These are phyloP conservation scores for Amoebophrya sp. DNA, from an alignment of 169 alveolate species.

Conservation along the genomic window DNA sequence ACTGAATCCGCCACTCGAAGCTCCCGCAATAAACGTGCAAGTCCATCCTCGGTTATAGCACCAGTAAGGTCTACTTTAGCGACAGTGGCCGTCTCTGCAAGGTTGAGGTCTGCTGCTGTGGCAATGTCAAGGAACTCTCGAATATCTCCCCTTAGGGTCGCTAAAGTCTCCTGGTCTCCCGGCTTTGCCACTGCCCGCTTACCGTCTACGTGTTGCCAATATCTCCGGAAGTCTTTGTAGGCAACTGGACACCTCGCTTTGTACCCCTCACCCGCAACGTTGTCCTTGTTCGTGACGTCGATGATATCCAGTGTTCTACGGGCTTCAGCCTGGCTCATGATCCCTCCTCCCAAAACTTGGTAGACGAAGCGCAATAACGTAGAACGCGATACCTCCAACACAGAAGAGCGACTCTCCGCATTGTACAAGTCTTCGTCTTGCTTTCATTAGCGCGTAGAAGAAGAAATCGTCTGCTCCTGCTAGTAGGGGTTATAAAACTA, in stretches of 20 bases:
- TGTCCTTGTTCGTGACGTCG: conserved; percentile 24
- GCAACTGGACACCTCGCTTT: background rate
- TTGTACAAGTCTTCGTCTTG: too few species aligned
- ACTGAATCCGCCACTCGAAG: background rate
- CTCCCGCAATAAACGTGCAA: background rate
- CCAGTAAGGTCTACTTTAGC: background rate
- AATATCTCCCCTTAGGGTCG: background rate
- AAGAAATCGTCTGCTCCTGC: too few species aligned
- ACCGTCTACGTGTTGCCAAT: background rate
- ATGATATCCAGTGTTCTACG: background rate
- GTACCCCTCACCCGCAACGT: background rate
- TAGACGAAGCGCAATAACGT: background rate
- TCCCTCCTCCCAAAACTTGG: background rate
- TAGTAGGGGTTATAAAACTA: too few species aligned
- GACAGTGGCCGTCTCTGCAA: background rate
- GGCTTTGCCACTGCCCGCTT: background rate
- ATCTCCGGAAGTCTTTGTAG: background rate
- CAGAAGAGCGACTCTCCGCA: too few species aligned
- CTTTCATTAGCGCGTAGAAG: too few species aligned
- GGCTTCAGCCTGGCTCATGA: background rate
- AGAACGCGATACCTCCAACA: background rate
- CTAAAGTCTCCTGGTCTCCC: background rate
- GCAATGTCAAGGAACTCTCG: background rate
- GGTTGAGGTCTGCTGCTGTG: background rate
- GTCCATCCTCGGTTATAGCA: background rate